Evolutionary conservation across 345 rosid genomes (phyloP).

Genomic region (Eucalyptus curtisii): DNA sequence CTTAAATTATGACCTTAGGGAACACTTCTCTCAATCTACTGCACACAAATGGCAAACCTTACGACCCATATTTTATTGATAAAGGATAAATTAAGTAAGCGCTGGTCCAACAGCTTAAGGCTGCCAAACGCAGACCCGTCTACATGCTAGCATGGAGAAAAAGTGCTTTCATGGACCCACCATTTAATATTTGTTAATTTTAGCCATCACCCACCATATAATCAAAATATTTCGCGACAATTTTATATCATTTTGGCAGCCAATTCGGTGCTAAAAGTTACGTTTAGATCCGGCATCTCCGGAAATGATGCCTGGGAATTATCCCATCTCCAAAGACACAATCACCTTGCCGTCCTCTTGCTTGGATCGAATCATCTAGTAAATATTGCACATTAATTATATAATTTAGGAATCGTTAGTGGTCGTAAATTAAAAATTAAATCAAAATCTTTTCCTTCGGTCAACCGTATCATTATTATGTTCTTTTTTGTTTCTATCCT

Average conservation of each 20-base stretch:
- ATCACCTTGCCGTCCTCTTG: neutral
- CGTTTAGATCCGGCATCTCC: neutral
- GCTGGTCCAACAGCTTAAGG: neutral
- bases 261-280: neutral
- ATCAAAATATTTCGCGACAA: neutral
- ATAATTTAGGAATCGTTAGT: neutral
- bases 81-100: neutral
- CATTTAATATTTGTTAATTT: neutral
- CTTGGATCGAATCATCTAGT: neutral
- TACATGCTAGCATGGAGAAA: neutral
- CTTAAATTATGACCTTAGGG: neutral
- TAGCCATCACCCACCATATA: neutral
- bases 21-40: neutral
- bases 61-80: neutral
- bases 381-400: neutral
- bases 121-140: neutral
- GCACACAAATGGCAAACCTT: too few relatives aligned
- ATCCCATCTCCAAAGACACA: neutral
- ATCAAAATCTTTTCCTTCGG: neutral
- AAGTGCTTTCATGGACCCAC: neutral
- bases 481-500: neutral
- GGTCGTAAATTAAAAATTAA: neutral
- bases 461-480: neutral
- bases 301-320: neutral
- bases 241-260: neutral